Evolutionary conservation across 129 eudicot species (phyloP).

Genomic region (Chrysanthemum makinoi): DNA sequence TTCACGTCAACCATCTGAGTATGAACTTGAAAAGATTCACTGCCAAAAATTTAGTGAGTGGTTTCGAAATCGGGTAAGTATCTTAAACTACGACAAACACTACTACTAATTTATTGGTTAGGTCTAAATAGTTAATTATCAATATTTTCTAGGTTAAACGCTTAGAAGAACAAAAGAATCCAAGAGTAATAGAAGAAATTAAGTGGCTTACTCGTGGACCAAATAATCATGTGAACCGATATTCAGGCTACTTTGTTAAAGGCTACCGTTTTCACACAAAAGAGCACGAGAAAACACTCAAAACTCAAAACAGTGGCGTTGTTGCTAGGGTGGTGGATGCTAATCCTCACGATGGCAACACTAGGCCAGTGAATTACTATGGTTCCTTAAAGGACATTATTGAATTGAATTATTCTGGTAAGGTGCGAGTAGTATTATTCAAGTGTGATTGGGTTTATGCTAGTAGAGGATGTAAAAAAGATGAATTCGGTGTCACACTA

Average conservation of each 20-base stretch:
- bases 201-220: constrained; percentile 19
- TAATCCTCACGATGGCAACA: not conserved
- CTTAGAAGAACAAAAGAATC: constrained; percentile 2
- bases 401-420: too few relatives aligned
- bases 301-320: constrained; percentile 7
- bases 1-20: not conserved
- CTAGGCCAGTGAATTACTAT: not conserved
- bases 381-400: not conserved
- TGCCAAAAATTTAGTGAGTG: not conserved
- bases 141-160: not conserved
- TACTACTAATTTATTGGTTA: not conserved
- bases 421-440: too few relatives aligned
- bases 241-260: constrained; percentile 3
- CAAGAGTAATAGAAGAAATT: not conserved
- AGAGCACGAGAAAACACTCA: not conserved
- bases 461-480: too few relatives aligned
- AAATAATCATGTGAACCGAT: not conserved
- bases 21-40: not conserved
- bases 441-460: too few relatives aligned
- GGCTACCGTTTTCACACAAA: constrained; percentile 6
- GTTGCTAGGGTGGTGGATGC: constrained; percentile 12
- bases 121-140: not conserved
- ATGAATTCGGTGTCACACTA: too few relatives aligned
- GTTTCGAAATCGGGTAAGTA: not conserved
- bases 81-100: not conserved